Conservation (phyloP, 1,139 yeast species). For the Yamadazyma dushanensis region DNA sequence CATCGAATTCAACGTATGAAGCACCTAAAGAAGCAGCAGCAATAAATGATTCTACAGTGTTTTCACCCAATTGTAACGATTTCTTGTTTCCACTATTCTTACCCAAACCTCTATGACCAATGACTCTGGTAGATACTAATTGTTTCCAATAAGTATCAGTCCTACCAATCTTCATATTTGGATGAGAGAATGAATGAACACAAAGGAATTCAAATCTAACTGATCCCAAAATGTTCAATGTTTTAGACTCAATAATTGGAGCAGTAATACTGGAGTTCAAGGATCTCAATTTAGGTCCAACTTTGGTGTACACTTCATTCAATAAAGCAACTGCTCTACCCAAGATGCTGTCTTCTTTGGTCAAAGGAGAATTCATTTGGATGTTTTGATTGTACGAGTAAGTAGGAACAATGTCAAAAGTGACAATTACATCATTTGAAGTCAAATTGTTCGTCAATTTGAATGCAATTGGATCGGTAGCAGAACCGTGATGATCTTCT, state of each 20-base stretch:
- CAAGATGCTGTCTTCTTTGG: slow-evolving; percentile 47
- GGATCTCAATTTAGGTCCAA: slow-evolving; percentile 70
- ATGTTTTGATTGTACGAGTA: slow-evolving; percentile 45
- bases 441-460: slow-evolving; percentile 52
- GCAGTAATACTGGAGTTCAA: slow-evolving; percentile 65
- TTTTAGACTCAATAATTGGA: slow-evolving; percentile 75
- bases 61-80: slow-evolving; percentile 91
- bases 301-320: slow-evolving; percentile 61
- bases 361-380: slow-evolving; percentile 13
- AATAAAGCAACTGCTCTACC: slow-evolving; percentile 88
- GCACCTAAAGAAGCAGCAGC: slow-evolving; percentile 97
- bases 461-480: slow-evolving; percentile 82
- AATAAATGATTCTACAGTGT: slow-evolving; percentile 91
- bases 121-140: slow-evolving; percentile 82
- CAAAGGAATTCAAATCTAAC: slow-evolving; percentile 74
- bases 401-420: slow-evolving; percentile 92
- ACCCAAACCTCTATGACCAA: slow-evolving; percentile 96
- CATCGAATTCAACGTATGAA: slow-evolving; percentile 92
- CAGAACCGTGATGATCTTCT: slow-evolving; percentile 73
- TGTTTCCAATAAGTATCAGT: slow-evolving; percentile 93
- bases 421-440: slow-evolving; percentile 58
- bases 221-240: slow-evolving; percentile 75
- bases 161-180: slow-evolving; percentile 64
- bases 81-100: slow-evolving; percentile 64
- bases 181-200: slow-evolving; percentile 74